These are phyloP conservation scores for Leptographium radiaticola DNA, from an alignment of 2,329 filamentous ascomycete genomes.

Conservation along the genomic window DNA sequence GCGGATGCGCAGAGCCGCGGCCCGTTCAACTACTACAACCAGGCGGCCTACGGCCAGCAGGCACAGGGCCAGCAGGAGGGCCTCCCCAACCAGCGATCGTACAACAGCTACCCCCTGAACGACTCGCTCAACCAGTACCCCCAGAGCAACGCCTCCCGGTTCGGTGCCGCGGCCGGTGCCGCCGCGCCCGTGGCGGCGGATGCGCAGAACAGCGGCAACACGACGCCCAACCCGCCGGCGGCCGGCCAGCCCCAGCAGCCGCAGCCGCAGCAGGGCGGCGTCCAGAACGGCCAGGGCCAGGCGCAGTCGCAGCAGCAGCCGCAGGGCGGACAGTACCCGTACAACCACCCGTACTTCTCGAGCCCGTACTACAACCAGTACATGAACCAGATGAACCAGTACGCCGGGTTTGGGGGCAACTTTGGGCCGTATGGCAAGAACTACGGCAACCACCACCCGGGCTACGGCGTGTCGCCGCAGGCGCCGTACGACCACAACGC, in stretches of 20 bases:
- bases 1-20: conserved; percentile 59
- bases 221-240: conserved; percentile 68
- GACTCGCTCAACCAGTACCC: conserved; percentile 58
- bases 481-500: conserved; percentile 36
- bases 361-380: conserved; percentile 53
- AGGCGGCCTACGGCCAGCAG: conserved; percentile 39
- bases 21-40: conserved; percentile 66
- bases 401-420: conserved; percentile 27
- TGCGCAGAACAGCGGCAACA: conserved; percentile 74
- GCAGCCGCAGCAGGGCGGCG: conserved; percentile 19
- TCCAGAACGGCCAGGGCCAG: conserved; percentile 7
- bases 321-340: conserved; percentile 31
- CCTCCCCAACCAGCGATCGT: conserved; percentile 55
- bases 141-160: conserved; percentile 59
- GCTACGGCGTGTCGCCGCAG: conserved; percentile 26
- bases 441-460: conserved; percentile 38
- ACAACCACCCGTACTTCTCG: conserved; percentile 43
- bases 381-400: conserved; percentile 27
- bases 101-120: conserved; percentile 59
- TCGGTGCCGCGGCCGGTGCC: conserved; percentile 31
- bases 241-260: conserved; percentile 35
- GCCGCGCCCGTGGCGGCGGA: conserved; percentile 36
- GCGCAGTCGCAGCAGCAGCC: conserved; percentile 23
- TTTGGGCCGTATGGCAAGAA: conserved; percentile 44
- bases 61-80: conserved; percentile 62